Evolutionary conservation across 352 stramenopile species (phyloP), one percentile per base, ranked within the genome.

Genomic region (Globisporangium polare): DNA sequence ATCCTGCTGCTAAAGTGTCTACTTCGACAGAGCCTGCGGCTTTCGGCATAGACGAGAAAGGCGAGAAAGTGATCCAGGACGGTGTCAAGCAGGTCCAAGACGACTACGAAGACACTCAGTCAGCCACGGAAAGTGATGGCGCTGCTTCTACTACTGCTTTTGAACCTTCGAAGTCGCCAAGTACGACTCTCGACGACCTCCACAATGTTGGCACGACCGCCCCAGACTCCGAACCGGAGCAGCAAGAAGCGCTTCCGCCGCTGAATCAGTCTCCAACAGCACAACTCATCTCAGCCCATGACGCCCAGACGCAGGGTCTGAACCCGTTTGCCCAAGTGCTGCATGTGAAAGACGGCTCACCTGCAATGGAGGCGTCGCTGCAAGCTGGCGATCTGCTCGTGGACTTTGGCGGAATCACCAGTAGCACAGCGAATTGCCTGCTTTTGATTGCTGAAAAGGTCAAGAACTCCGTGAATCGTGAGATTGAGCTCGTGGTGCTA

Each of bases 391-490:
- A 90, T 42, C 55, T 90, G 12, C 42, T 90, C 1, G 18, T 84
- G 4, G 58, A 77, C 5, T 87, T 90, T 61, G 80, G 75, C 0
- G 78, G 78, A 1, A 70, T 88, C 41, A 65, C 71, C 10, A 77
- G 59, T 17, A 67, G 57, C 6, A 86, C 69, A 1, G 71, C 80
- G 18, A 78, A 88, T 42, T 87, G 76, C 51, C 47, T 90, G 24
- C 55, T 81, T 13, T 54, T 71, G 1, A 86, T 90, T 31, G 80
- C 73, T 0, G 66, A 82, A 22, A 76, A 65, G 4, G 73, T 90
- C 0, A 76, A 87, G 59, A 72, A 62, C 18, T 63, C 75, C 15
- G 65, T 90, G 27, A 70, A 76, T 20, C 65, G 70, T 9, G 35
- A 5, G 0, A 73, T 90, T 9, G 20, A 61, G 5, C 67, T 90